Evolutionary conservation across 257 asterid species (phyloP).

Genomic region (Petunia axillaris): DNA sequence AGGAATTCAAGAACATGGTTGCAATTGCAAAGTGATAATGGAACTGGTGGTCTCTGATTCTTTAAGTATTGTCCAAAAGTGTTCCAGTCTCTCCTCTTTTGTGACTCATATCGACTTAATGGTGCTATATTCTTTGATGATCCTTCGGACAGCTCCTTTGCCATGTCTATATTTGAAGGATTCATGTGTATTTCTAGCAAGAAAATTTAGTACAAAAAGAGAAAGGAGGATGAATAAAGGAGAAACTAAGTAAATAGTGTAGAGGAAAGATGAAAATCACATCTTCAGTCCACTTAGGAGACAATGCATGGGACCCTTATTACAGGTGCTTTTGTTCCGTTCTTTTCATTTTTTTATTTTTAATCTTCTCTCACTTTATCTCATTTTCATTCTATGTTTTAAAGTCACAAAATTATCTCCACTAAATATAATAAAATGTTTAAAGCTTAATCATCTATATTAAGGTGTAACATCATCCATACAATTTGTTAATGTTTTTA

Average conservation of each 20-base stretch:
- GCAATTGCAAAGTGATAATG: constrained; percentile 67
- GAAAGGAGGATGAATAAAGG: constrained; percentile 20
- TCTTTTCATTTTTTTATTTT: constrained; percentile 35
- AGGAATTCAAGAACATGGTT: constrained; percentile 89
- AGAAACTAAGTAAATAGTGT: constrained; percentile 44
- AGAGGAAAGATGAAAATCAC: constrained; percentile 52
- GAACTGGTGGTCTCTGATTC: constrained; percentile 73
- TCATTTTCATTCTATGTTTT: constrained; percentile 17
- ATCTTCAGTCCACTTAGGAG: constrained; percentile 61
- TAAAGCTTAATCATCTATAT: background rate
- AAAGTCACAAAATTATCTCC: background rate
- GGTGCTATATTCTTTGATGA: constrained; percentile 44
- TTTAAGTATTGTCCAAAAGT: constrained; percentile 87
- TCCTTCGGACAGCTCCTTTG: constrained; percentile 44
- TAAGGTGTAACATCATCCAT: background rate
- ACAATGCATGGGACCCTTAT: constrained; percentile 63
- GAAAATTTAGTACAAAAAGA: constrained; percentile 32
- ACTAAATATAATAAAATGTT: constrained; percentile 8
- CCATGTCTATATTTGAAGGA: constrained; percentile 36
- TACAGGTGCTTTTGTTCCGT: constrained; percentile 60
- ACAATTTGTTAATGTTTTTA: background rate
- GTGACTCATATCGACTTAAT: constrained; percentile 84
- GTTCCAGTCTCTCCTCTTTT: constrained; percentile 90
- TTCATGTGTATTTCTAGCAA: constrained; percentile 42
- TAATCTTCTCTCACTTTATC: constrained; percentile 35